Evolutionary conservation across 352 stramenopile genomes (phyloP), one percentile per base, ranked within the genome.

Genomic region (Phytophthora ohioensis): DNA sequence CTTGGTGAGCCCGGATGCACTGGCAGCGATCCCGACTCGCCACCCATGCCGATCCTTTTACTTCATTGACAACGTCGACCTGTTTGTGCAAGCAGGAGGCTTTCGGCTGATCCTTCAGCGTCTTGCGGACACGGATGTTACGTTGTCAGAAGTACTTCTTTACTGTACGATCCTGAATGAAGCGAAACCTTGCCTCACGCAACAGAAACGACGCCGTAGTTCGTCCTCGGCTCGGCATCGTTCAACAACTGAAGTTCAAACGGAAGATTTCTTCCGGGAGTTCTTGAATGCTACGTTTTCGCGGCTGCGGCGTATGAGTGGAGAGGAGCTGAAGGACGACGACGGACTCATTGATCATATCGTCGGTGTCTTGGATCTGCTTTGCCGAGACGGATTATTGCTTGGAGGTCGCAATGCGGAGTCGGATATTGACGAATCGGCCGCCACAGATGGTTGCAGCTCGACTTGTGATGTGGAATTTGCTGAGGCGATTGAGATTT

Each of bases 1-100:
- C 42, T 64, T 95, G 46, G 71, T 84, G n/a, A 91, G 51, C 47
- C 72, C 85, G 0, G 87, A 93, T 35, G 76, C 75, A 3, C 57
- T 93, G n/a, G 67, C 69, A 3, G 75, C 75, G 1, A 76, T 93
- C 13, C 86, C 81, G 32, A 81, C 80, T 32, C 82, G 84, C 34
- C 88, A 93, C 48, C 90, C 90, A 38, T 93, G 81, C 32, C 79
- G 90, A 15, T 95, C 88, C 15, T 80, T 91, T 36, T 93, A 93
- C 48, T 97, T 83, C 66, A 84, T 95, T 56, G 88, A 94, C 66
- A 92, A 85, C n/a, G 61, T 95, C 13, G 90, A 97, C 30, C 63
- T 91, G 27, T 95, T 97, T 60, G 67, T 97, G 8, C 90, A 97
- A 84, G 86, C 81, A 2, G 87, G 88, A 57, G 90, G 90, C 3